phyloP scores from a whole-genome alignment of 345 rosid species.

The Pseudoturritis turrita region DNA sequence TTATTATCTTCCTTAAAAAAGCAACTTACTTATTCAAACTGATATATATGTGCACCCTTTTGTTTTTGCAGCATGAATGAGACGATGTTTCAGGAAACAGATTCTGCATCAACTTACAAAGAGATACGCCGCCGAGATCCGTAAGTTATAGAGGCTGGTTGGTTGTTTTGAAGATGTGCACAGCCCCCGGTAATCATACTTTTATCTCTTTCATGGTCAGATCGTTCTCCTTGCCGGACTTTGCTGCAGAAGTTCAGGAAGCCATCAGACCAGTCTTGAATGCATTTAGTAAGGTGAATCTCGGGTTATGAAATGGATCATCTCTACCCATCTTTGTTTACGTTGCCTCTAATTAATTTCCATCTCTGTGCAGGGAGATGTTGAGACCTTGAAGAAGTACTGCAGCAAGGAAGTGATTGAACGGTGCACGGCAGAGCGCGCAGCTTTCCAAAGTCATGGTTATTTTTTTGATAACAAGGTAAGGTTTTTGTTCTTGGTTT shows the following conservation, averaged over 20 bases:
- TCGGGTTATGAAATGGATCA: not conserved
- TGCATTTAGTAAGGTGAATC: slow-evolving; percentile 73
- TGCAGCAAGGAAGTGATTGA: slow-evolving; percentile 75
- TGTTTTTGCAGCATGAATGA: slow-evolving; percentile 68
- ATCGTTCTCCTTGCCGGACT: slow-evolving; percentile 86
- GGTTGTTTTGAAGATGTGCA: not conserved
- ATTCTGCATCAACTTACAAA: slow-evolving; percentile 74
- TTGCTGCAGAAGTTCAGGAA: slow-evolving; percentile 86
- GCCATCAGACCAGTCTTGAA: slow-evolving; percentile 72
- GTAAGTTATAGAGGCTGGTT: slow-evolving; percentile 42
- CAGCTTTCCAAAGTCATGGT: slow-evolving; percentile 60
- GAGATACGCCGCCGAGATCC: slow-evolving; percentile 88
- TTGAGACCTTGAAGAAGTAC: slow-evolving; percentile 67
- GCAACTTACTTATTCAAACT: not conserved
- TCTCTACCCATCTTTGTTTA: not conserved
- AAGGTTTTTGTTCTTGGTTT: slow-evolving; percentile 9
- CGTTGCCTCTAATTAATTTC: slow-evolving; percentile 1
- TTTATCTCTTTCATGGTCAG: slow-evolving; percentile 34
- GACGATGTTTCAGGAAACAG: slow-evolving; percentile 78
- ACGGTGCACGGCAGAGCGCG: slow-evolving; percentile 74
- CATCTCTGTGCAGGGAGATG: slow-evolving; percentile 54
- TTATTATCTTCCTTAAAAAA: not conserved
- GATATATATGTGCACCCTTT: slow-evolving; percentile 12
- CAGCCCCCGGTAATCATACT: not conserved
- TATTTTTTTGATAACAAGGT: slow-evolving; percentile 84